Conservation (phyloP, 2,329 filamentous ascomycete species). For the Clonostachys rosea region DNA sequence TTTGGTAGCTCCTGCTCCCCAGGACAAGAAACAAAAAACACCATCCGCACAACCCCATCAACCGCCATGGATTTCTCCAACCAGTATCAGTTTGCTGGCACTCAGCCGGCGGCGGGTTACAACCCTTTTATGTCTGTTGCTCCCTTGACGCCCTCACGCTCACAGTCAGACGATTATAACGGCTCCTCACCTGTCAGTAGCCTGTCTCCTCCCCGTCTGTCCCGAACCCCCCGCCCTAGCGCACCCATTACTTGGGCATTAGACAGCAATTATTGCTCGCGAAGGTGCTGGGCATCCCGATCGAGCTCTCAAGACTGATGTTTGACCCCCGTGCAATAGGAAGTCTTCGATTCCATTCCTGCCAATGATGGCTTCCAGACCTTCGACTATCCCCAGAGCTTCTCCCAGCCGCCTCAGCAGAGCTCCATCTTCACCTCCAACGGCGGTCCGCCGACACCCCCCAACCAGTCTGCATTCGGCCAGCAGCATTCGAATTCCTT, state of each 20-base stretch:
- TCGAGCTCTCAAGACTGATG: too few species aligned
- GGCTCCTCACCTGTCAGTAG: constrained; percentile 50
- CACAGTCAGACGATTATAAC: constrained; percentile 51
- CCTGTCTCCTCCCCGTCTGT: constrained; percentile 7
- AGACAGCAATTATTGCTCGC: not conserved
- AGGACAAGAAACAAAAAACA: too few species aligned
- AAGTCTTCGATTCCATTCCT: constrained; percentile 42
- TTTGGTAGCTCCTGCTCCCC: too few species aligned
- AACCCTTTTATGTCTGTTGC: constrained; percentile 43
- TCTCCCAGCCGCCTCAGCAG: not conserved
- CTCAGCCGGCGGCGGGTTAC: constrained; percentile 23
- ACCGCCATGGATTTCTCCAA: constrained; percentile 45
- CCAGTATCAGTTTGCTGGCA: constrained; percentile 39
- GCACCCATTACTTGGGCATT: not conserved
- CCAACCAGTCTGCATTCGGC: not conserved
- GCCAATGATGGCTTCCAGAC: constrained; percentile 17
- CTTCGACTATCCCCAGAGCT: not conserved
- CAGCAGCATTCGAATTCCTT: not conserved
- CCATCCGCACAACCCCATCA: too few species aligned
- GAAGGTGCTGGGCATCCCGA: not conserved
- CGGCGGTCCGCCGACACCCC: not conserved
- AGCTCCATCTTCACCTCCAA: not conserved
- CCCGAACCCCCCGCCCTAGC: not conserved
- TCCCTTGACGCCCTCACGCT: constrained; percentile 42
- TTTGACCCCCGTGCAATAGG: constrained; percentile 30